Base-by-base conservation (phyloP, 257 asterid genomes). In the Nicotiana knightiana region DNA sequence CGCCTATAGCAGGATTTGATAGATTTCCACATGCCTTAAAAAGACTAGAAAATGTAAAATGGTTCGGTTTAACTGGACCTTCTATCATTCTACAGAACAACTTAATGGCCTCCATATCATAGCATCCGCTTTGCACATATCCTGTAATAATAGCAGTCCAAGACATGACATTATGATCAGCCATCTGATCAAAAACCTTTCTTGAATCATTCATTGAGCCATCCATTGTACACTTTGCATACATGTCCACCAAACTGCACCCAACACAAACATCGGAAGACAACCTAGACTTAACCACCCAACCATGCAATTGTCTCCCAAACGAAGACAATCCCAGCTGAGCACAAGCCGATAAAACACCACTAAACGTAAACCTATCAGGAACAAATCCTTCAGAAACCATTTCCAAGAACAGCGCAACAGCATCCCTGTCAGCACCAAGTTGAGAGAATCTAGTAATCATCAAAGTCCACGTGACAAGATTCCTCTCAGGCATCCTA, bases 191-290 rank as follows among this genome's bases (percentile, higher is more conserved):
- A 80, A 96, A 96, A 80, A 85, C 95, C 87, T 86, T 96, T 79
- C 94, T 87, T 2, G 97, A 88, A 61, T 89, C 86, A 64, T 81
- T 86, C 94, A 93, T 88, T 9, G 93, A 90, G 79, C 91, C 91
- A 83, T 91, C 86, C 10, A 6, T 66, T 0, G 87, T 78, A 78
- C 92, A 88, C 84, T 96, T 94, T 2, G 93, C 92, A 77, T 96
- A 94, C 99, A 96, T 91, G 55, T 93, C 94, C 63, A 94, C 97
- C 87, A 94, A 89, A 90, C 97, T 92, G 84, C 98, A 96, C 2
- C 99, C 98, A 3, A 96, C 99, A 59, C 97, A 96, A 48, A 94
- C 97, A 87, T 93, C 99, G 51, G 62, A 61, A 67, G 87, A 88
- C 84, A 93, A 54, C 55, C 94, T 92, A 48, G 83, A 83, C 86